Percentiles rank a stretch among this genome's conserved stretches.
These are phyloP conservation scores for Globisporangium sylvaticum DNA, from an alignment of 352 stramenopile genomes.

Conservation along the genomic window DNA sequence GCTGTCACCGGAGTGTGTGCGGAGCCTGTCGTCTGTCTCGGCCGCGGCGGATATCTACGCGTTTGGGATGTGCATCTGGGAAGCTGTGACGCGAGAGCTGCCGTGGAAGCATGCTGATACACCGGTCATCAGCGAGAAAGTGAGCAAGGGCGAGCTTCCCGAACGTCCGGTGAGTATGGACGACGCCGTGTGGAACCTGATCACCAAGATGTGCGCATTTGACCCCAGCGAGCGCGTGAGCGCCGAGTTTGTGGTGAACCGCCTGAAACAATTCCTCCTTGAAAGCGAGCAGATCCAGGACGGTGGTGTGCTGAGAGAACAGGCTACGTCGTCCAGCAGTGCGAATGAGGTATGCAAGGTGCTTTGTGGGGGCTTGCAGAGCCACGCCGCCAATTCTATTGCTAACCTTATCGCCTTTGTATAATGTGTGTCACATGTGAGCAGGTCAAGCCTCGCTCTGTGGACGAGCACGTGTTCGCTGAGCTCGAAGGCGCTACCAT, in stretches of 20 bases:
- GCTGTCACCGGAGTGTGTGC: too few relatives aligned
- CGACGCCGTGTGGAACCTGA: constrained; percentile 41
- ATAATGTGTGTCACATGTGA: not conserved
- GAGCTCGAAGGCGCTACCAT: not conserved
- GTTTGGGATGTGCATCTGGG: too few relatives aligned
- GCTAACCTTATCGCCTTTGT: not conserved
- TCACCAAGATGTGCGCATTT: constrained; percentile 51
- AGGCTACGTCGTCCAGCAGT: not conserved
- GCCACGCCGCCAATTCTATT: not conserved
- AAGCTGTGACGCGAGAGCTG: too few relatives aligned
- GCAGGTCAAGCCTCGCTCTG: not conserved
- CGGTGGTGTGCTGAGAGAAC: not conserved
- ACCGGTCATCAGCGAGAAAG: too few relatives aligned
- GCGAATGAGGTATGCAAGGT: not conserved
- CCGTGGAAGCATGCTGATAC: not conserved
- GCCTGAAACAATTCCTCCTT: not conserved
- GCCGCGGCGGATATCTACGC: too few relatives aligned
- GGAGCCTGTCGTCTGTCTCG: too few relatives aligned
- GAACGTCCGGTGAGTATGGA: constrained; percentile 14
- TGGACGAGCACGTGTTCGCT: not conserved
- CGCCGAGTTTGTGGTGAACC: not conserved
- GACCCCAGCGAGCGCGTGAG: constrained; percentile 21
- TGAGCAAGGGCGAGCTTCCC: not conserved
- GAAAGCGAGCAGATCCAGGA: not conserved
- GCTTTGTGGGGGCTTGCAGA: too few relatives aligned